phyloP scores from a whole-genome alignment of 768 basidiomycete species.

The Psilocybe tampanensis region DNA sequence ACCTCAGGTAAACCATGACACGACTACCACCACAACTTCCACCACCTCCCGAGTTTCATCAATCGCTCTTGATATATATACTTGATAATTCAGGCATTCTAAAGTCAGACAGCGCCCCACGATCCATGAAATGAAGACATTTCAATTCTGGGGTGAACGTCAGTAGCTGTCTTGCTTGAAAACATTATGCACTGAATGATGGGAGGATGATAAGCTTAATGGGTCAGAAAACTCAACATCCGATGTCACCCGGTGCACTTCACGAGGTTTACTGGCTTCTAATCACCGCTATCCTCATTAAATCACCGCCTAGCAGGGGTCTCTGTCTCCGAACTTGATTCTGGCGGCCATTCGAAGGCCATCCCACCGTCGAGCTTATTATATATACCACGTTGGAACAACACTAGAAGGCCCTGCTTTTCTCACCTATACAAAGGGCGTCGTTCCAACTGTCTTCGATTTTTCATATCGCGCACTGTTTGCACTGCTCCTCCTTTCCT shows the following conservation, averaged over 20 bases:
- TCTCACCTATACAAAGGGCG: not conserved
- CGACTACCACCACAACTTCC: no score
- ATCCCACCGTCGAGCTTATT: constrained; percentile 10
- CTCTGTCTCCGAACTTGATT: constrained; percentile 18
- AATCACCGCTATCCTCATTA: constrained; percentile 3
- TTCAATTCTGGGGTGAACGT: not conserved
- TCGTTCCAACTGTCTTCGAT: not conserved
- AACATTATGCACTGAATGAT: not conserved
- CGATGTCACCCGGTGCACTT: not conserved
- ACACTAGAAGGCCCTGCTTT: constrained; percentile 14
- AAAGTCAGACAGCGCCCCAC: no score
- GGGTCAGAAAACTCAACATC: not conserved
- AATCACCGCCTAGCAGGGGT: constrained; percentile 1
- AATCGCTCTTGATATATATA: no score
- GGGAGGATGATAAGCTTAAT: not conserved
- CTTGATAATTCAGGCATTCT: no score
- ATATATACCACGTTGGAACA: constrained; percentile 4
- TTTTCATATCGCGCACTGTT: not conserved
- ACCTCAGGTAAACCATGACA: no score
- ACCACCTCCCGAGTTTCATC: no score
- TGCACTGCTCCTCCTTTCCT: not conserved
- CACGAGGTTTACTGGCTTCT: not conserved
- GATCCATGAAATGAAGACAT: not conserved
- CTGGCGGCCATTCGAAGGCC: constrained; percentile 20
- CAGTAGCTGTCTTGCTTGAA: not conserved